phyloP scores from a whole-genome alignment of 192 early-diverging fungal genomes.

The Dispira parvispora region DNA sequence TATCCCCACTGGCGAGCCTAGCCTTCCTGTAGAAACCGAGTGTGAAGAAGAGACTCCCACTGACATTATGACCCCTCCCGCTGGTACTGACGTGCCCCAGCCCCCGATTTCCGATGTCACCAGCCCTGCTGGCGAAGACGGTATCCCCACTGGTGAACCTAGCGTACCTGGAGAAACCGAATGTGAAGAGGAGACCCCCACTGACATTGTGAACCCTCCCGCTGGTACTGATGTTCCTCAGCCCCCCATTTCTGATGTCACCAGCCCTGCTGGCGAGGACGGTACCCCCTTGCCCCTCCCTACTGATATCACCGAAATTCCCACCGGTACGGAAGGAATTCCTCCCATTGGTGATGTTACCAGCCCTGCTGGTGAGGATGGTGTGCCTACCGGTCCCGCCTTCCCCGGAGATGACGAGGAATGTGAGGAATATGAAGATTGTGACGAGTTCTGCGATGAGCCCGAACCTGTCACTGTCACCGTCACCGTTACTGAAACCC shows the following conservation, averaged over 20 bases:
- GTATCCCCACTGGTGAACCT: too few relatives aligned
- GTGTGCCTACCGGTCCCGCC: neutral
- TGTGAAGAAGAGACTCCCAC: neutral
- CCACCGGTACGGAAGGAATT: neutral
- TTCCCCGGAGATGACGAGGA: neutral
- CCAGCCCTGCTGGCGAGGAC: neutral
- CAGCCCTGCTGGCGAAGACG: neutral
- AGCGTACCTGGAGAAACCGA: too few relatives aligned
- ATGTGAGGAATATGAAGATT: neutral
- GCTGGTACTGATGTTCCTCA: too few relatives aligned
- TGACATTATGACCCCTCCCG: neutral
- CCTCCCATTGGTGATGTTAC: neutral
- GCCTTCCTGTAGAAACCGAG: neutral
- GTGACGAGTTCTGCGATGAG: neutral
- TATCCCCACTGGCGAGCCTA: neutral
- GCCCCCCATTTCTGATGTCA: too few relatives aligned
- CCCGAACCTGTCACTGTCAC: slow-evolving; percentile 9
- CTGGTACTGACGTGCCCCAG: too few relatives aligned
- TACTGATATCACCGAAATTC: neutral
- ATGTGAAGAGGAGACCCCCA: too few relatives aligned
- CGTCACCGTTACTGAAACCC: slow-evolving; percentile 3
- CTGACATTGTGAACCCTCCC: too few relatives aligned
- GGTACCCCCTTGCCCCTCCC: neutral
- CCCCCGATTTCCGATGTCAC: too few relatives aligned
- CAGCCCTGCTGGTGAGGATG: neutral